phyloP scores from a whole-genome alignment of 345 rosid species.

The Brassica rapa region DNA sequence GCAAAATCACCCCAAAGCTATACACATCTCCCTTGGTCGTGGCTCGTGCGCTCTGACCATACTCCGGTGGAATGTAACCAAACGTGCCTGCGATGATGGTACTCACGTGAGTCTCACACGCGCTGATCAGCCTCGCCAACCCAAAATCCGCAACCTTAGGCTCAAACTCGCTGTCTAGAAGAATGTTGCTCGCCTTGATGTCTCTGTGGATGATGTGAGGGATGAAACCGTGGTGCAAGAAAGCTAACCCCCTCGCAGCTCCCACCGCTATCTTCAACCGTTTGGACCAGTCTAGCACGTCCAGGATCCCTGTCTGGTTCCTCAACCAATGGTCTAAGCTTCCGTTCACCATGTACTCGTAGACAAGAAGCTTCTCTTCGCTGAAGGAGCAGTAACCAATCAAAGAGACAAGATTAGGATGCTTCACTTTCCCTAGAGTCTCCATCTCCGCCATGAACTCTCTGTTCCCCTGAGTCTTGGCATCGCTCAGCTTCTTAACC shows the following conservation, averaged over 20 bases:
- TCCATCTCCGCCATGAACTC: constrained; percentile 97
- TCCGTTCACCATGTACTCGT: constrained; percentile 89
- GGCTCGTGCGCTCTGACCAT: constrained; percentile 82
- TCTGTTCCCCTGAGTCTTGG: constrained; percentile 79
- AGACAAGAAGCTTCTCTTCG: constrained; percentile 90
- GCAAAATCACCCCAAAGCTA: not conserved
- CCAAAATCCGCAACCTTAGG: constrained; percentile 93
- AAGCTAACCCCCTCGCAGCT: constrained; percentile 79
- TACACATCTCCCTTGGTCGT: constrained; percentile 86
- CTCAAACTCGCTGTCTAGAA: constrained; percentile 69
- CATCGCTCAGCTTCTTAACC: constrained; percentile 84
- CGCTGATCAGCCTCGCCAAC: constrained; percentile 86
- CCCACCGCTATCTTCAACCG: constrained; percentile 76
- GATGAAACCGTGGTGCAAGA: constrained; percentile 79
- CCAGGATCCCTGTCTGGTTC: constrained; percentile 60
- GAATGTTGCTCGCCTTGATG: constrained; percentile 87
- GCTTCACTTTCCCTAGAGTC: constrained; percentile 93
- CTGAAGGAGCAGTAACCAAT: constrained; percentile 81
- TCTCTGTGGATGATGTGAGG: constrained; percentile 97
- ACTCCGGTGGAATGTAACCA: constrained; percentile 94
- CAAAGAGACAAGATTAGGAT: constrained; percentile 77
- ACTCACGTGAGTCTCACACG: constrained; percentile 88
- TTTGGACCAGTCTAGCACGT: constrained; percentile 74
- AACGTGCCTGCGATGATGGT: constrained; percentile 82
- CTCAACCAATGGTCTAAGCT: constrained; percentile 87